Base-by-base conservation (phyloP, 2,329 filamentous ascomycete species). In the Colletotrichum orchidophilum region DNA sequence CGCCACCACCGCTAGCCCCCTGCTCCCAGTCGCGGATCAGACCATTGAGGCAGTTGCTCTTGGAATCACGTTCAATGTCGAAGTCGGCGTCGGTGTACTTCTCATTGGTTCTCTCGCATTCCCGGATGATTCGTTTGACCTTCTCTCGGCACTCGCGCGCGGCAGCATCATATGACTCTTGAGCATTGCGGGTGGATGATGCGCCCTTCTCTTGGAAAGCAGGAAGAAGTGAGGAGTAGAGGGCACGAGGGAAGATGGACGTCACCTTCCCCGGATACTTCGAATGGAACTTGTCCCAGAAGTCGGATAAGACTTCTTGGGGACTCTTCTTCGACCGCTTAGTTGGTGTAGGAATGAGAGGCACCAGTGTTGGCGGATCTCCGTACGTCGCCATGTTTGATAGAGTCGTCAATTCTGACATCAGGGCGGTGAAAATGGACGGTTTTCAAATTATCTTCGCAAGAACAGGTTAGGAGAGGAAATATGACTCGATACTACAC, bases 131-230 rank as follows among this genome's bases (percentile, higher is more conserved):
- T 46, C 81, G 79, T 46, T 75, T 77, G 18, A 86, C 83, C 52
- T 78, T 79, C 58, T 80, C 81, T 31, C 80, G 78, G 71, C 84
- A 85, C 58, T 82, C 79, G 31, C 75, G 74, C 13, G 82, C 80
- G 12, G 83, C 84, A 4, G 78, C 77, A 71, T 84, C 81, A 71
- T 85, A 85, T 73, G 79, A 81, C 54, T 83, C 79, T 15, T 78
- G 79, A 11, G 83, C 83, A 54, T 85, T 88, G 63, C 88, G 85
- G 21, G 87, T 86, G 50, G 78, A 80, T 12, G 84, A 84, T 11
- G 87, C 83, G 4, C 67, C 62, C 5, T 75, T 74, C 2, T 75
- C 75, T 15, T 77, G 70, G 13, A 72, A 66, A 13, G 74, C 73
- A 0, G 78, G 78, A 1, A 80, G 75, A 15, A 81, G 76, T 27